Base-by-base conservation (phyloP, 1,284 basidiomycete genomes). In the Apiotrichum laibachii region DNA sequence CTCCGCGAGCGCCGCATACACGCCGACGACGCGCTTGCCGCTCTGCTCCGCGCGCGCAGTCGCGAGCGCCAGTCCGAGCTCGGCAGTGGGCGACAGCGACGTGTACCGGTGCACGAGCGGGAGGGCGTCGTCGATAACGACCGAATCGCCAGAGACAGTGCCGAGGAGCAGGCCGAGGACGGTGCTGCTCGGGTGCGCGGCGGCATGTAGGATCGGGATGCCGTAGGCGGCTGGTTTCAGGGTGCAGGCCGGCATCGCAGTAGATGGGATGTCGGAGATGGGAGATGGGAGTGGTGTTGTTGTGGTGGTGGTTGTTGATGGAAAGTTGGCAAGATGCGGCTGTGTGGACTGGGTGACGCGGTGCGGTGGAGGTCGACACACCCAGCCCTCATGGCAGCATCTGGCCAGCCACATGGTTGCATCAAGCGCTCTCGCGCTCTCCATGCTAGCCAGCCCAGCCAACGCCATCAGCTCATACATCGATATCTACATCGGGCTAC, bases 21-120 rank as follows among this genome's bases (percentile, higher is more conserved):
- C 56, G 0, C 79, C 80, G 8, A 75, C 65, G 22, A 60, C 55
- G 53, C 49, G 60, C 54, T 59, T 34, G 1, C 63, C 63, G 46
- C 53, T 48, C n/a, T 42, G 46, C 42, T 37, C 40, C 2, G 63
- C 67, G 43, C 67, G 62, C 16, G 52, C 69, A 34, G 63, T 44
- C 9, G 72, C 77, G 34, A 80, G 60, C 26, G 73, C 70, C 18
- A 80, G 54, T 0, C 71, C 75, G 11, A 73, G 54, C 57, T 80
- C 77, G 48, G 73, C 70, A 50, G 74, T 70, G 1, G 72, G 68
- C 4, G 70, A 69, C 18, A 81, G 63, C 10, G 69, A 65, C 0
- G 74, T 72, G 64, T 77, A 75, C 48, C 72, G 67, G 62, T 81
- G 80, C 56, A 79, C 59, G 10, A 80, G 65, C 8, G 80, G 80